phyloP scores from a whole-genome alignment of 495 filamentous ascomycete genomes.

The Aspergillus biplanus region DNA sequence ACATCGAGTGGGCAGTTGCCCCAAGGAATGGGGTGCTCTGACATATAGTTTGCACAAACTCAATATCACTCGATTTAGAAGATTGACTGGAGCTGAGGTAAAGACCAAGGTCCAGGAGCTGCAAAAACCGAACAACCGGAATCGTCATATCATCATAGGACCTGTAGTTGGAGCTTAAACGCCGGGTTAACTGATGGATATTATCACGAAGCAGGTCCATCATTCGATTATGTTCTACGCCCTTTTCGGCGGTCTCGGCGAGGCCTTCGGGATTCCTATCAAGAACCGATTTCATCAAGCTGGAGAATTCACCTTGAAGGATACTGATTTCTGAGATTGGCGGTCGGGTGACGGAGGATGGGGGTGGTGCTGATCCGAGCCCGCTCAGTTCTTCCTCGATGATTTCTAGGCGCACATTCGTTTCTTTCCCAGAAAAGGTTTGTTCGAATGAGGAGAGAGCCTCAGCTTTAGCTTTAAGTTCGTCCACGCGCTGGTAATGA shows the following conservation, averaged over 20 bases:
- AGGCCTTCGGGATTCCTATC: slow-evolving; percentile 54
- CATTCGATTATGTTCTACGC: slow-evolving; percentile 32
- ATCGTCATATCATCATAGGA: slow-evolving; percentile 83
- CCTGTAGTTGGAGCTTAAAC: slow-evolving; percentile 68
- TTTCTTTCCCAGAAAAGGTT: slow-evolving; percentile 66
- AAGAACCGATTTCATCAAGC: slow-evolving; percentile 69
- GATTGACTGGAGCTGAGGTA: slow-evolving; percentile 54
- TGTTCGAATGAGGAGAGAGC: slow-evolving; percentile 67
- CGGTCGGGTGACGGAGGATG: slow-evolving; percentile 75
- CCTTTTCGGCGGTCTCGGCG: slow-evolving; percentile 24
- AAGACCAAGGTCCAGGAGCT: slow-evolving; percentile 77
- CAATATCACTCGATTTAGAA: slow-evolving; percentile 26
- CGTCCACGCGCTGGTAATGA: slow-evolving; percentile 57
- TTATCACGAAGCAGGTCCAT: slow-evolving; percentile 69
- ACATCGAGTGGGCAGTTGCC: slow-evolving; percentile 40
- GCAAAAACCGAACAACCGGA: slow-evolving; percentile 79
- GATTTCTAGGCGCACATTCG: slow-evolving; percentile 63
- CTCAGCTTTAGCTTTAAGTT: slow-evolving; percentile 59
- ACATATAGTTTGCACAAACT: slow-evolving; percentile 46
- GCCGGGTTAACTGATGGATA: slow-evolving; percentile 64
- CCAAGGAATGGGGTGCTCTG: slow-evolving; percentile 66
- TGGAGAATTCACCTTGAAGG: slow-evolving; percentile 83
- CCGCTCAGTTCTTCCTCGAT: slow-evolving; percentile 59
- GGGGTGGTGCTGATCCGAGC: slow-evolving; percentile 64
- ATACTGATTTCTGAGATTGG: slow-evolving; percentile 63